phyloP scores from a whole-genome alignment of 1,284 basidiomycete species.

The Rhodotorula sp. region DNA sequence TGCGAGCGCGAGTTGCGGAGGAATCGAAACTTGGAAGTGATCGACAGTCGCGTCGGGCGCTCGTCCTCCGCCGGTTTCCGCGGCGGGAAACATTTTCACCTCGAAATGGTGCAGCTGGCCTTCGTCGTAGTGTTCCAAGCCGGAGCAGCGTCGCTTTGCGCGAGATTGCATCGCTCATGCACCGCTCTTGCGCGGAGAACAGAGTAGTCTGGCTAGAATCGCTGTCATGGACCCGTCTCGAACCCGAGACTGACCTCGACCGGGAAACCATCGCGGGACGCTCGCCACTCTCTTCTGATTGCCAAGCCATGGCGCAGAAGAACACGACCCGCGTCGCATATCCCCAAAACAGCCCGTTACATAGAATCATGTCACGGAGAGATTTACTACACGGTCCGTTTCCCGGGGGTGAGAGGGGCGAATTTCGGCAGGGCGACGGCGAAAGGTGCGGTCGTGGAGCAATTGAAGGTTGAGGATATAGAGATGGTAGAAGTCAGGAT shows the following conservation, averaged over 20 bases:
- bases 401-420: not conserved
- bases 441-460: not conserved
- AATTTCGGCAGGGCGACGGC: not conserved
- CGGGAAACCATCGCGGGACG: not conserved
- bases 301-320: not conserved
- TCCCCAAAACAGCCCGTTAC: conserved; percentile 4
- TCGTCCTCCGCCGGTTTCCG: too few relatives aligned
- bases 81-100: too few relatives aligned
- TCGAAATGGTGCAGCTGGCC: too few relatives aligned
- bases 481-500: not conserved
- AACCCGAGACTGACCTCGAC: not conserved
- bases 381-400: not conserved
- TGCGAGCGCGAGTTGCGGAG: too few relatives aligned
- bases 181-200: too few relatives aligned
- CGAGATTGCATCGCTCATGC: too few relatives aligned
- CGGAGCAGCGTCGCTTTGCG: too few relatives aligned
- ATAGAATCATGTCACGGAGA: not conserved
- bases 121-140: too few relatives aligned
- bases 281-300: not conserved
- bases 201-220: too few relatives aligned
- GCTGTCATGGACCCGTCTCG: too few relatives aligned
- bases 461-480: not conserved
- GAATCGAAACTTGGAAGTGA: too few relatives aligned
- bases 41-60: too few relatives aligned
- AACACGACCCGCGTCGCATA: not conserved